These are phyloP conservation scores for Plenodomus tracheiphilus DNA, from an alignment of 2,329 filamentous ascomycete species.

Conservation along the genomic window DNA sequence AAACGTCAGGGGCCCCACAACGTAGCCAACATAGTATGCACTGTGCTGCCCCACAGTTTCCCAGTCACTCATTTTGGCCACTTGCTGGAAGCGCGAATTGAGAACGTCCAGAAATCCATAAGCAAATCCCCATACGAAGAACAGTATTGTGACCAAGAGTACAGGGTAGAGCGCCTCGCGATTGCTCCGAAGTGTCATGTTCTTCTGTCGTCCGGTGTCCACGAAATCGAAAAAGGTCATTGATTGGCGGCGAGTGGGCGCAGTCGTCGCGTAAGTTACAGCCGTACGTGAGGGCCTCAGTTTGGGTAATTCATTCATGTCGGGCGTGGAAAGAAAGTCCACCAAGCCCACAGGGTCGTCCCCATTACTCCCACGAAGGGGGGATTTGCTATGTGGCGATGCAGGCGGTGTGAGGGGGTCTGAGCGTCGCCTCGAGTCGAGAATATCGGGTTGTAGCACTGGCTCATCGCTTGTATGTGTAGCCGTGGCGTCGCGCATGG, in stretches of 20 bases:
- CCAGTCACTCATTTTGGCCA: constrained; percentile 63
- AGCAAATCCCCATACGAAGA: constrained; percentile 88
- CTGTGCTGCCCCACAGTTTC: constrained; percentile 70
- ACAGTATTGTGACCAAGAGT: constrained; percentile 75
- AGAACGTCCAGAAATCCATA: constrained; percentile 85
- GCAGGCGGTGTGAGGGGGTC: constrained; percentile 25
- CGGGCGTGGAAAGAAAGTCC: constrained; percentile 58
- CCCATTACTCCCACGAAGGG: constrained; percentile 20
- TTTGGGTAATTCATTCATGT: constrained; percentile 42
- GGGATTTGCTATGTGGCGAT: constrained; percentile 30
- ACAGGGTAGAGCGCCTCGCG: constrained; percentile 72
- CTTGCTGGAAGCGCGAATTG: constrained; percentile 68
- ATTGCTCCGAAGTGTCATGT: constrained; percentile 67
- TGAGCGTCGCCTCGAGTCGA: constrained; percentile 24
- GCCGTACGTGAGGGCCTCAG: constrained; percentile 44
- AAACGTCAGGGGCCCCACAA: constrained; percentile 69
- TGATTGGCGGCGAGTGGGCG: constrained; percentile 27
- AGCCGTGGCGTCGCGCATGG: constrained; percentile 29
- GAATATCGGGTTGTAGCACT: constrained; percentile 26
- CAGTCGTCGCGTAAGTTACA: constrained; percentile 28
- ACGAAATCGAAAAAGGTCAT: constrained; percentile 75
- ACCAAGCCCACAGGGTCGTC: constrained; percentile 50
- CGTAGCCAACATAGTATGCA: constrained; percentile 72
- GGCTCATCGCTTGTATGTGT: constrained; percentile 37
- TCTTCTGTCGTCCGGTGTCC: constrained; percentile 68